phyloP scores from a whole-genome alignment of 2,329 filamentous ascomycete species.

The Escovopsis sp. region DNA sequence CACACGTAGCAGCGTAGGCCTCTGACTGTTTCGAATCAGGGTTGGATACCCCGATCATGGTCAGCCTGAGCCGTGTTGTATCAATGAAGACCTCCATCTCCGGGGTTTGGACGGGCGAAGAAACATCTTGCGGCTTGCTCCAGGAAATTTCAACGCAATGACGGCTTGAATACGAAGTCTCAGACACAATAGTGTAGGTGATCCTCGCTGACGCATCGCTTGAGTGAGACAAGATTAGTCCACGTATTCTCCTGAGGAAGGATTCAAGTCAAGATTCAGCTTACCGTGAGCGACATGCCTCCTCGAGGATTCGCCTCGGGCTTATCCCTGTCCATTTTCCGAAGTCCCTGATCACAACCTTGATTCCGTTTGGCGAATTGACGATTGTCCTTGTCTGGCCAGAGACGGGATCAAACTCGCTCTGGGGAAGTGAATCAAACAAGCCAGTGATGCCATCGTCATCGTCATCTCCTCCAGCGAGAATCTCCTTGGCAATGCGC shows the following conservation, averaged over 20 bases:
- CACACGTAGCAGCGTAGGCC: slow-evolving; percentile 66
- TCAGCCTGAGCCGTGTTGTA: slow-evolving; percentile 45
- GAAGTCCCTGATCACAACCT: slow-evolving; percentile 62
- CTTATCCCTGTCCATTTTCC: slow-evolving; percentile 66
- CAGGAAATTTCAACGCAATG: slow-evolving; percentile 63
- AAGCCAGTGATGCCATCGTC: slow-evolving; percentile 36
- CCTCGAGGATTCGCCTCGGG: slow-evolving; percentile 65
- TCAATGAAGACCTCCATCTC: slow-evolving; percentile 31
- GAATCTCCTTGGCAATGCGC: slow-evolving; percentile 42
- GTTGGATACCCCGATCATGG: slow-evolving; percentile 61
- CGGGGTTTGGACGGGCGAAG: slow-evolving; percentile 18
- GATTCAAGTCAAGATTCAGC: slow-evolving; percentile 4
- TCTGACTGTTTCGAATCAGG: slow-evolving; percentile 72
- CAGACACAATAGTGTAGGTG: slow-evolving; percentile 53
- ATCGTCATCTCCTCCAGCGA: slow-evolving; percentile 39
- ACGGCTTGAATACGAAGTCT: slow-evolving; percentile 59
- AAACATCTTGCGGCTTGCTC: slow-evolving; percentile 54
- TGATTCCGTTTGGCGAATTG: slow-evolving; percentile 35
- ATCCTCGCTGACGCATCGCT: slow-evolving; percentile 60
- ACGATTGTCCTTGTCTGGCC: slow-evolving; percentile 44
- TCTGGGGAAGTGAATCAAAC: slow-evolving; percentile 46
- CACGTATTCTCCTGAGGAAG: neutral
- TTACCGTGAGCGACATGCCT: slow-evolving; percentile 70
- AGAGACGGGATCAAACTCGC: slow-evolving; percentile 41
- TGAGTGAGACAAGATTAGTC: slow-evolving; percentile 7